Evolutionary conservation across 805 yeast genomes (phyloP), one percentile per base, ranked within the genome.

Genomic region (Cyberlindnera suaveolens): DNA sequence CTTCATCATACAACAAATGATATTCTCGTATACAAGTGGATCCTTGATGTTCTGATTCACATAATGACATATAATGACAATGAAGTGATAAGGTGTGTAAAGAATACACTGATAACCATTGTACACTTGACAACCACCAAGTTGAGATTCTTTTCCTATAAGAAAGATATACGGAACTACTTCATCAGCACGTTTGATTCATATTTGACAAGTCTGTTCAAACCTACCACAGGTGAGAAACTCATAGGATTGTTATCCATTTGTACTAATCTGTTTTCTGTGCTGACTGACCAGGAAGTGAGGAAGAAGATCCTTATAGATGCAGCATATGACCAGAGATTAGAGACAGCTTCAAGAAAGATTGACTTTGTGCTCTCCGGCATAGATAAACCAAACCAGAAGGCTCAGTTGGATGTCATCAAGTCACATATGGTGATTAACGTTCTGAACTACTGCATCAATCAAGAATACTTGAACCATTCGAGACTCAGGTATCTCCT

Each of bases 271-370:
- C 31, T 57, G 16, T 51, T 57, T 30, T 54, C 57, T 4, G 34
- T 57, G 1, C 34, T 58, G 38, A 50, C 53, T 10, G 58, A 56
- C 32, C 19, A 42, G 8, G 58, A 53, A 18, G 43, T 57, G 23
- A 45, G 45, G 39, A 44, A 39, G 20, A 52, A 49, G n/a, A 27
- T 58, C 38, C 35, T 54, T 43, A 36, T 58, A 17, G 54, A 51
- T 27, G 9, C 42, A 5, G 45, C 60, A 1, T 47, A 46, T 34
- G 61, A 58, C 30, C 53, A 45, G 17, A 43, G 42, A 9, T 48
- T 57, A 42, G 60, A 57, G 31, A 43, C 57, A 1, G 56, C 49
- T 3, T 39, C 53, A 0, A 50, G 61, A 45, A 57, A 47, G 23
- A 44, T 57, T 3, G 57, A 55, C 31, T 50, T 42, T 30, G 42